Evolutionary conservation across 192 early-diverging fungal species (phyloP), one percentile per base, ranked within the genome.

Genomic region (Obelidium mucronatum): DNA sequence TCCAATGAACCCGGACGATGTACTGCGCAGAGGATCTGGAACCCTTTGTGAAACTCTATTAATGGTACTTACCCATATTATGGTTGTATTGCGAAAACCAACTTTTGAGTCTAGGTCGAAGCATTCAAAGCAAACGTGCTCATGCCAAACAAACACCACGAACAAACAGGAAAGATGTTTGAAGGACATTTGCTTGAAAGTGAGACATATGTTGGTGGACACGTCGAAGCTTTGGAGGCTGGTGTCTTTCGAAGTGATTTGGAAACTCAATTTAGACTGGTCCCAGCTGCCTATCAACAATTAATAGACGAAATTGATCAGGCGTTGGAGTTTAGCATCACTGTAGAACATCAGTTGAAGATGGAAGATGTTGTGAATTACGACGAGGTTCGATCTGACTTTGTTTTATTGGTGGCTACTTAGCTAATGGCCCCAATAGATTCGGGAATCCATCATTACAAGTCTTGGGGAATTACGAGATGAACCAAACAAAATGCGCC

Each of bases 211-310:
- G 97, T 99, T 2, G 98, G 98, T 61, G 87, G 98, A 0, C 98
- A 99, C 79, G 98, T 99, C 11, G 98, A 99, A 84, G 98, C 98
- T 1, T 85, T 99, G n/a, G 94, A 98, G 79, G 98, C 98, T 0
- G 98, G 98, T 34, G 96, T 99, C 5, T 99, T 97, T 75, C 85
- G 98, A 68, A 93, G 90, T 74, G 98, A 99, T 82, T 89, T 99
- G 13, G 89, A 93, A 22, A 93, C 90, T 58, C 88, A 94, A 64
- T 99, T 98, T 67, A 82, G 87, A 28, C 78, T 98, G 3, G 92
- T 84, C 19, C 91, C 94, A 0, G 86, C 85, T 51, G 94, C 90
- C 3, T 90, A 93, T 3, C 91, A 96, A 76, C 83, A 93, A 82
- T 81, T 99, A 48, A 93, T 99, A 6, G 91, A 94, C 65, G 93